Conservation (phyloP, 352 stramenopile species). For the Globisporangium okanoganense region DNA sequence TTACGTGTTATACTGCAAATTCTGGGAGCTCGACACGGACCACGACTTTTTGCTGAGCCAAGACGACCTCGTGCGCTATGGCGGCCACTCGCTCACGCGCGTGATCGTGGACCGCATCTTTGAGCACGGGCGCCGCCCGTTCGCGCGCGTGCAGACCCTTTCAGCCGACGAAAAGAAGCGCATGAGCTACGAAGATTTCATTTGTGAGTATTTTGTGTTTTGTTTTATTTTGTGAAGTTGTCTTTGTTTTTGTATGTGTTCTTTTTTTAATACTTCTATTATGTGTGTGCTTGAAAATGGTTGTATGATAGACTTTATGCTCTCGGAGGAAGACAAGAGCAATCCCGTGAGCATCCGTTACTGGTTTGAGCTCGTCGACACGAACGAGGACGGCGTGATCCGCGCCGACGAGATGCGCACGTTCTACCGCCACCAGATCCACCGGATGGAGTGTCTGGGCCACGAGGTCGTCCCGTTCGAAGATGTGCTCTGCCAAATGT, state of each 20-base stretch:
- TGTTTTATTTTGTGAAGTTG: background rate
- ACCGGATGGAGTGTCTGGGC: conserved; percentile 97
- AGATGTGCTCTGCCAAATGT: conserved; percentile 99
- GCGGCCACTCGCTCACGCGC: conserved; percentile 75
- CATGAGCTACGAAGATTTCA: conserved; percentile 91
- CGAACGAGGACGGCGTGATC: conserved; percentile 96
- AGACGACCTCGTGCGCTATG: conserved; percentile 84
- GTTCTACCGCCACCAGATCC: conserved; percentile 93
- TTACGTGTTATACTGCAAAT: conserved; percentile 99
- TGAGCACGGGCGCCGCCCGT: conserved; percentile 72
- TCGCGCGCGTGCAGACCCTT: conserved; percentile 75
- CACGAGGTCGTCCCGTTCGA: conserved; percentile 98
- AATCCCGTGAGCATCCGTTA: conserved; percentile 96
- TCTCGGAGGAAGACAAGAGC: conserved; percentile 98
- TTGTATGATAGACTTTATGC: conserved; percentile 92
- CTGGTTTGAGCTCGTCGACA: conserved; percentile 98
- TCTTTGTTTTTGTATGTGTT: background rate
- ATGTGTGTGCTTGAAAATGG: background rate
- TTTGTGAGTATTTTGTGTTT: conserved; percentile 49
- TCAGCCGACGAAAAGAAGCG: conserved; percentile 83
- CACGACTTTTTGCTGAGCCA: conserved; percentile 83
- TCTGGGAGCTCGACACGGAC: conserved; percentile 98
- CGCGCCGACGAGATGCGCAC: conserved; percentile 95
- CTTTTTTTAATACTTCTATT: background rate
- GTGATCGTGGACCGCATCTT: conserved; percentile 89